A percentile compares a stretch with the other conserved stretches of the same genome.
phyloP scores from a whole-genome alignment of 306 rosid genomes.

The Corylus heterophylla region DNA sequence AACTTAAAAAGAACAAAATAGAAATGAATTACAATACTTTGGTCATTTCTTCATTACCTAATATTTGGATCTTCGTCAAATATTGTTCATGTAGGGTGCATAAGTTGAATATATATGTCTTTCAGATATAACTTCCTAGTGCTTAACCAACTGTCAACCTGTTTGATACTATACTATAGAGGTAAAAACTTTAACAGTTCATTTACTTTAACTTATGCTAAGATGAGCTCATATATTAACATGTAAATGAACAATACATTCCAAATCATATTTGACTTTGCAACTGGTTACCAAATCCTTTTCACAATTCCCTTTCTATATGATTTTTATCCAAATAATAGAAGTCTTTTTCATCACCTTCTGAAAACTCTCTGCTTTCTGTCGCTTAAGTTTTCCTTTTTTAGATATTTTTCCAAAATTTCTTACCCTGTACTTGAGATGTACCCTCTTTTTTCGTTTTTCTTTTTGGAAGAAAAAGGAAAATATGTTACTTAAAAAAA shows the following conservation, averaged over 20 bases:
- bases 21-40: background rate
- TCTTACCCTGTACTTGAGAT: background rate
- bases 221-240: background rate
- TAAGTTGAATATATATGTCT: background rate
- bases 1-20: background rate
- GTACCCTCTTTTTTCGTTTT: background rate
- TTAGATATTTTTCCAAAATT: background rate
- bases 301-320: background rate
- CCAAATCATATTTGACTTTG: background rate
- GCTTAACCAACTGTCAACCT: background rate
- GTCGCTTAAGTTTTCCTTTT: background rate
- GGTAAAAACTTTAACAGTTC: background rate
- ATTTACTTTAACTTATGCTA: background rate
- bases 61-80: background rate
- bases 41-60: background rate
- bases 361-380: background rate
- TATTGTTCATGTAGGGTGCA: background rate
- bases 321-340: background rate
- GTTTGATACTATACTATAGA: background rate
- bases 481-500: background rate
- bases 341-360: background rate
- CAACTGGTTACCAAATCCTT: background rate
- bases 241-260: background rate
- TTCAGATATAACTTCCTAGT: background rate
- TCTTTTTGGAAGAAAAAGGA: background rate